A percentile compares a stretch with the other conserved stretches of the same genome.
phyloP scores from a whole-genome alignment of 345 rosid species.

The Corchorus capsularis region DNA sequence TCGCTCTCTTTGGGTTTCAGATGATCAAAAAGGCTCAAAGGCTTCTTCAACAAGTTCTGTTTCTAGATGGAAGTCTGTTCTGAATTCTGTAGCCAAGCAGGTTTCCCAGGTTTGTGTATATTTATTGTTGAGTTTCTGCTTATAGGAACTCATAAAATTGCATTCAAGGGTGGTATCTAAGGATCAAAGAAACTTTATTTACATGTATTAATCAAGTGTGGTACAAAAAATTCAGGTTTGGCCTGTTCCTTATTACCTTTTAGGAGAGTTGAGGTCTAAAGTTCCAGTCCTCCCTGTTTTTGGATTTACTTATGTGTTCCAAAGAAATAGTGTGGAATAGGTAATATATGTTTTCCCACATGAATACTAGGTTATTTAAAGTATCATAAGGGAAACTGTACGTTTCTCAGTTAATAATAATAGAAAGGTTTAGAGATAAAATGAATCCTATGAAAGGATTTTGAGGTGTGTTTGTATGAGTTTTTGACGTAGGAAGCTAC shows the following conservation, averaged over 20 bases:
- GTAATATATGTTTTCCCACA: background rate
- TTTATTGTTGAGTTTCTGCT: background rate
- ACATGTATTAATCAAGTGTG: background rate
- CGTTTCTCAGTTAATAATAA: no score
- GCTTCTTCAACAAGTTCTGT: slow-evolving; percentile 31
- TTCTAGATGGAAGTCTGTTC: slow-evolving; percentile 60
- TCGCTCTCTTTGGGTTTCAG: slow-evolving; percentile 36
- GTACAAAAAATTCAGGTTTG: no score
- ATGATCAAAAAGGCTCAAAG: slow-evolving; percentile 32
- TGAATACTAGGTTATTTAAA: background rate
- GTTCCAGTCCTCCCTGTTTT: background rate
- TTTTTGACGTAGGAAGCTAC: no score
- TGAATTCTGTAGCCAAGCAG: slow-evolving; percentile 67
- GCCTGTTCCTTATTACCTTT: background rate
- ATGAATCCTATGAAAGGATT: no score
- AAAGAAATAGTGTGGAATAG: background rate
- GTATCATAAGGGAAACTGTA: background rate
- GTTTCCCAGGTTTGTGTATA: slow-evolving; percentile 64
- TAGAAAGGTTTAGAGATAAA: no score
- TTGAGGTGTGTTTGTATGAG: no score
- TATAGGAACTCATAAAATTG: background rate
- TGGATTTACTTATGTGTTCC: background rate
- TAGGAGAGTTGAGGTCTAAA: background rate
- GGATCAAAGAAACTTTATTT: background rate
- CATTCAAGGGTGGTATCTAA: background rate